Evolutionary conservation across 768 basidiomycete species (phyloP), one percentile per base, ranked within the genome.

Genomic region (Leccinellum luteum): DNA sequence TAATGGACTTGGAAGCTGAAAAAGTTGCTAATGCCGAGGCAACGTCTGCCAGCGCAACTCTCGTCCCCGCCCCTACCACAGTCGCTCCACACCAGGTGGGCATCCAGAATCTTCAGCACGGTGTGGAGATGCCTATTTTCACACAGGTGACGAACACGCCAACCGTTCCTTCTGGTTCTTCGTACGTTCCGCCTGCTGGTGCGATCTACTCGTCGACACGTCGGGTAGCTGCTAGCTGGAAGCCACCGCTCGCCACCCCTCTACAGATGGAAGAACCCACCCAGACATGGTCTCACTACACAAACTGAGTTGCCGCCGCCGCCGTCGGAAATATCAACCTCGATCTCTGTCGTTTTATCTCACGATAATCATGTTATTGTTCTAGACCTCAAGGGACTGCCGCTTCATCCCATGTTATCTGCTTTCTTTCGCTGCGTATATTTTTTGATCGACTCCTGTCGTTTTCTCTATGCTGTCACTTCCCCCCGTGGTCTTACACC

Each of bases 171-270:
- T 31, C 56, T 19, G 23, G 53, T 21, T 59, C 56, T 7, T 59
- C 75, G 2, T 86, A 86, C 60, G 68, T 75, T 1, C 85, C 85
- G 6, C 84, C 85, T 14, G 58, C 82, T 13, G 85, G 83, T 50
- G 85, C 85, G 21, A 66, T 71, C 4, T 63, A 79, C 55, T 76
- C 79, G 1, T 76, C 79, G 9, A 78, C 73, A 25, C 79, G 85
- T 43, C 81, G 85, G 4, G 85, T 82, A 38, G 85, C 68, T 9
- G 84, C 73, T 3, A 81, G 71, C 52, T 87, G 84, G 83, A 75
- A 69, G 44, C 59, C 61, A 17, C 43, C 66, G n/a, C 61, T 60
- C 15, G 17, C 21, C 1, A 30, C 21, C 4, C 65, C 69, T 19
- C 63, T 64, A 2, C 64, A 68, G 1, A 58, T 67, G 28, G 76